Percentiles rank a stretch among this genome's conserved stretches.
Evolutionary conservation across 1,284 basidiomycete species (phyloP).

Genomic region (Leccinum pachyderme): DNA sequence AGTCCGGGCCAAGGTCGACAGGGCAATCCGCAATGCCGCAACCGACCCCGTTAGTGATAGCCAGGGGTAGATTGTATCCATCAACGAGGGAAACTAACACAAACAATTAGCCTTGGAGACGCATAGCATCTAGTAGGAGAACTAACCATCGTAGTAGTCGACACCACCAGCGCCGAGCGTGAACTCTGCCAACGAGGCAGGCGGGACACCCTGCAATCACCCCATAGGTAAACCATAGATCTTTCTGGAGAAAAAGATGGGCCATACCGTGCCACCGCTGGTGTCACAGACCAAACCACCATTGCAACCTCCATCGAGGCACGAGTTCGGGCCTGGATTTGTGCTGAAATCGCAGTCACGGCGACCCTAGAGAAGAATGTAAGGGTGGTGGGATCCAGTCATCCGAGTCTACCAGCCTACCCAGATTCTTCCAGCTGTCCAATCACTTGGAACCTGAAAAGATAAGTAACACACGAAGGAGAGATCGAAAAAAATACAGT

Average conservation of each 20-base stretch:
- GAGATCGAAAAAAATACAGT: not conserved
- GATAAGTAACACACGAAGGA: not conserved
- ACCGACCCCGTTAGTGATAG: constrained; percentile 39
- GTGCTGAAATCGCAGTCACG: constrained; percentile 38
- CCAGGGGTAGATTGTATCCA: constrained; percentile 48
- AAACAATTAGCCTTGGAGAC: constrained; percentile 1
- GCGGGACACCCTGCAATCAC: constrained; percentile 56
- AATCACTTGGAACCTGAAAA: no score
- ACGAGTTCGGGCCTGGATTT: constrained; percentile 50
- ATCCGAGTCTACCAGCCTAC: constrained; percentile 18
- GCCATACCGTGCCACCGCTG: constrained; percentile 46
- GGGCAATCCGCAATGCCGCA: constrained; percentile 43
- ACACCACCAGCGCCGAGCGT: constrained; percentile 37
- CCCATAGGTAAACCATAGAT: constrained; percentile 1
- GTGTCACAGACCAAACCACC: constrained; percentile 55
- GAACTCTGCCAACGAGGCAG: constrained; percentile 60
- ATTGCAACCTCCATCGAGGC: constrained; percentile 54
- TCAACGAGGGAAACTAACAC: constrained; percentile 42
- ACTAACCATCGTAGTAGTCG: constrained; percentile 31
- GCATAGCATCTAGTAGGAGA: not conserved
- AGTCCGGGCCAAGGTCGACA: constrained; percentile 43
- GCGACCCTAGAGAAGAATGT: constrained; percentile 27
- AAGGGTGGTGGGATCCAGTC: not conserved
- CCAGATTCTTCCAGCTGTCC: no score
- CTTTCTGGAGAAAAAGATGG: not conserved